Evolutionary conservation across 2,329 filamentous ascomycete genomes (phyloP), one percentile per base, ranked within the genome.

Genomic region (Phialocephala sp.): DNA sequence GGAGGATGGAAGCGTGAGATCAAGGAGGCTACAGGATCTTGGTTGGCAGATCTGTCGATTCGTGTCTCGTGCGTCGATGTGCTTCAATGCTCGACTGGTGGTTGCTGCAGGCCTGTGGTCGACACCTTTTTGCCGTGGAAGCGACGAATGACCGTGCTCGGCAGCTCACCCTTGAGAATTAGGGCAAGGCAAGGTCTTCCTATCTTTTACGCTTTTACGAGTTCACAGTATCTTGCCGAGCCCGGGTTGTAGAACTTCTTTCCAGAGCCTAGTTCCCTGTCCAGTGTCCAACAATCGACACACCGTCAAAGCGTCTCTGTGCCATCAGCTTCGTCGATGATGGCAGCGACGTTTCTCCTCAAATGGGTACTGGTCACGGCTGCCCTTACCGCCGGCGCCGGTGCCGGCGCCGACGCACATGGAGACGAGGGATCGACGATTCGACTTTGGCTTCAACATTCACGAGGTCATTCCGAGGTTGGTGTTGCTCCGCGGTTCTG

Each of bases 101-200:
- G 52, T 27, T 27, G 47, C 9, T 15, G 22, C 27, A 32, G 27
- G 27, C 27, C 27, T 3, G 27, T 6, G n/a, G n/a, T 52, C 24
- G 47, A 52, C 27, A 3, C 27, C 3, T 6, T 35, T 24, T 2
- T 56, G 52, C 18, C 12, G 52, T 56, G 4, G 52, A 35, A 35
- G 22, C 18, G 11, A 36, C n/a, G 12, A 8, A 57, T 11, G 55
- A 41, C 55, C 55, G 55, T 57, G 55, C 55, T 57, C 55, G 55
- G 55, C 18, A 37, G 14, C 8, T 32, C 50, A 32, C 9, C 20
- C 8, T 11, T n/a, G 24, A 57, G 35, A 39, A 39, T 41, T 57
- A 39, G 32, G 55, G 55, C 18, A 20, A 11, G 47, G 11, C 11
- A 56, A 18, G 47, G 2, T 12, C 14, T 12, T 18, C 47, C 24